phyloP scores from a whole-genome alignment of 352 stramenopile genomes.

The Phytophthora sp. region DNA sequence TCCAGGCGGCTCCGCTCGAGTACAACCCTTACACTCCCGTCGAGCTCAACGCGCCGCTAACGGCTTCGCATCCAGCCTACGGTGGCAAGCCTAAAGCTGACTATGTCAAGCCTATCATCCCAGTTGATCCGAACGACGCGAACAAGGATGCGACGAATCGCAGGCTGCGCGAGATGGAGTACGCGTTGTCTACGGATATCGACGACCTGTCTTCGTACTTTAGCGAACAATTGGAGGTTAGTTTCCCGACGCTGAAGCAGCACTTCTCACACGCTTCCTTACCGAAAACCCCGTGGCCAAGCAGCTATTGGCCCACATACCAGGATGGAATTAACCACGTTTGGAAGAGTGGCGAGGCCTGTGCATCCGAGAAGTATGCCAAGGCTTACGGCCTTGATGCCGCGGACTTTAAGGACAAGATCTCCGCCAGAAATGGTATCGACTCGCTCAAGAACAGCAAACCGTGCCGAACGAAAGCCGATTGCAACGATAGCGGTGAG shows the following conservation, averaged over 20 bases:
- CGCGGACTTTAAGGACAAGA: slow-evolving; percentile 37
- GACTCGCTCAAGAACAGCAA: slow-evolving; percentile 23
- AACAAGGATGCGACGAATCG: slow-evolving; percentile 3
- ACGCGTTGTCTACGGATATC: slow-evolving; percentile 34
- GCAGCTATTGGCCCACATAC: slow-evolving; percentile 64
- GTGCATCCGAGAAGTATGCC: slow-evolving; percentile 51
- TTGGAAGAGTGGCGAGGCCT: slow-evolving; percentile 33
- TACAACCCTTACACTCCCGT: slow-evolving; percentile 1
- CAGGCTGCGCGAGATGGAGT: slow-evolving; percentile 21
- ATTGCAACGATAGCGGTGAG: slow-evolving; percentile 25
- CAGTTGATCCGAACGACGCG: slow-evolving; percentile 16
- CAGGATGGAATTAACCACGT: slow-evolving; percentile 62
- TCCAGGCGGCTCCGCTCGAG: background rate
- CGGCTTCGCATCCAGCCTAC: slow-evolving; percentile 16
- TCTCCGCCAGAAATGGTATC: slow-evolving; percentile 39
- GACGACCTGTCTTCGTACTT: slow-evolving; percentile 34
- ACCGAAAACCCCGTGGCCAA: slow-evolving; percentile 38
- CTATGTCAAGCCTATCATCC: slow-evolving; percentile 25
- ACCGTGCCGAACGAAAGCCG: slow-evolving; percentile 13
- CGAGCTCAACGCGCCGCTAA: background rate
- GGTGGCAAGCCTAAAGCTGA: slow-evolving; percentile 20
- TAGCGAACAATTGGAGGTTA: slow-evolving; percentile 27
- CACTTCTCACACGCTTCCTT: slow-evolving; percentile 21
- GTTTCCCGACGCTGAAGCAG: slow-evolving; percentile 25
- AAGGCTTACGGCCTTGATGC: slow-evolving; percentile 39